Base-by-base conservation (phyloP, 2,329 filamentous ascomycete species). In the Cadophora sp. region DNA sequence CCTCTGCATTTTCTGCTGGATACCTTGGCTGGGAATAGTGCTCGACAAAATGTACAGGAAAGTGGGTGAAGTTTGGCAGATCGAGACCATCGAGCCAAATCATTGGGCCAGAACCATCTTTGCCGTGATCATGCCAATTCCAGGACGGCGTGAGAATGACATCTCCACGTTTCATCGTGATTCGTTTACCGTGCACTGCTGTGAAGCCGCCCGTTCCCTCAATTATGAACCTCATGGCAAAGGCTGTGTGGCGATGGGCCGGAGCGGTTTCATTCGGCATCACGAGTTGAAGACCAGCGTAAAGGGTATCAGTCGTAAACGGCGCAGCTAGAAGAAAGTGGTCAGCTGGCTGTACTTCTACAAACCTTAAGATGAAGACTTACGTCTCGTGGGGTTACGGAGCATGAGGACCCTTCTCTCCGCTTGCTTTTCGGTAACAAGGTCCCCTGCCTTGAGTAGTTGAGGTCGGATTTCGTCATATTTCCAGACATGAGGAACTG, bases 121-220 rank as follows among this genome's bases (percentile, higher is more conserved):
- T 87, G 3, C 86, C 86, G 65, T 88, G 85, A 67, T 88, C 86
- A 67, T 87, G 85, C 81, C 83, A 88, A 72, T 86, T 83, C 85
- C 85, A 88, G 0, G 80, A 83, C 0, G 85, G 86, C 0, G 86
- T 88, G 0, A 87, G 75, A 16, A 88, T 84, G 1, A 88, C 83
- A 68, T 88, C 85, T 9, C 85, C 85, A 1, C 81, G 79, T 22
- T 79, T 72, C 74, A 88, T 83, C 1, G 78, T 76, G 69, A 88
- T 83, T 63, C 84, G 81, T 50, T 79, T 76, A 5, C 86, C 85
- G 59, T 86, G 83, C 0, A 88, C 83, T 0, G 85, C 84, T 0
- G 86, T 88, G 72, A 87, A 88, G 1, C 85, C 85, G 2, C 81
- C 82, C 14, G 80, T 76, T 1, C 85, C 85, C 64, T 87, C 84